Evolutionary conservation across 805 yeast genomes (phyloP).

Genomic region (Wickerhamiella dianesei): DNA sequence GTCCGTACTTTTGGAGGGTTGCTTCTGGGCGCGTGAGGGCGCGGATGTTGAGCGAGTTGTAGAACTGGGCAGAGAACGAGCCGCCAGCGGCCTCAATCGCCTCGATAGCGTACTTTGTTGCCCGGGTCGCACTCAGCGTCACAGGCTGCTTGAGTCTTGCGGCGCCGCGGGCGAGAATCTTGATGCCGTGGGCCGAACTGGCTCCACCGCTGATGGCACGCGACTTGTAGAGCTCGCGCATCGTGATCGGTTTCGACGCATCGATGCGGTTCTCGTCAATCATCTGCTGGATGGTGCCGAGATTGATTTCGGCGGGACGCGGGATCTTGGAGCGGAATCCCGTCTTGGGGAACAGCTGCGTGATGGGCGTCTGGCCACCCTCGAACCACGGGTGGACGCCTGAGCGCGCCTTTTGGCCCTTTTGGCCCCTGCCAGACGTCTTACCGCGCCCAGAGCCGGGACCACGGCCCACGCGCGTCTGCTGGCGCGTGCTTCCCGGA

Average conservation of each 20-base stretch:
- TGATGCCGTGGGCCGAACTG: constrained; percentile 56
- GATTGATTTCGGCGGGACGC: constrained; percentile 39
- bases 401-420: constrained; percentile 96
- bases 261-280: constrained; percentile 53
- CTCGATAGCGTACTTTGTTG: constrained; percentile 58
- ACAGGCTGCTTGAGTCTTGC: constrained; percentile 40
- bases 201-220: constrained; percentile 53
- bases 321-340: constrained; percentile 47
- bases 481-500: constrained; percentile 23
- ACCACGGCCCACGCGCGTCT: constrained; percentile 80
- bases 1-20: constrained; percentile 55
- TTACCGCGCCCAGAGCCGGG: constrained; percentile 81
- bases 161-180: constrained; percentile 54
- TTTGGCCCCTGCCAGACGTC: constrained; percentile 94
- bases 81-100: constrained; percentile 65
- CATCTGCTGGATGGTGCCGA: constrained; percentile 57
- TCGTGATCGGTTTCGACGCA: constrained; percentile 41
- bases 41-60: constrained; percentile 48
- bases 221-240: constrained; percentile 59
- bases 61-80: constrained; percentile 58
- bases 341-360: constrained; percentile 69
- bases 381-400: constrained; percentile 87
- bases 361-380: constrained; percentile 96
- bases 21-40: constrained; percentile 68
- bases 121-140: constrained; percentile 69